Evolutionary conservation across 179 eudicot genomes (phyloP), one percentile per base, ranked within the genome.

Genomic region (Dionaea muscipula): DNA sequence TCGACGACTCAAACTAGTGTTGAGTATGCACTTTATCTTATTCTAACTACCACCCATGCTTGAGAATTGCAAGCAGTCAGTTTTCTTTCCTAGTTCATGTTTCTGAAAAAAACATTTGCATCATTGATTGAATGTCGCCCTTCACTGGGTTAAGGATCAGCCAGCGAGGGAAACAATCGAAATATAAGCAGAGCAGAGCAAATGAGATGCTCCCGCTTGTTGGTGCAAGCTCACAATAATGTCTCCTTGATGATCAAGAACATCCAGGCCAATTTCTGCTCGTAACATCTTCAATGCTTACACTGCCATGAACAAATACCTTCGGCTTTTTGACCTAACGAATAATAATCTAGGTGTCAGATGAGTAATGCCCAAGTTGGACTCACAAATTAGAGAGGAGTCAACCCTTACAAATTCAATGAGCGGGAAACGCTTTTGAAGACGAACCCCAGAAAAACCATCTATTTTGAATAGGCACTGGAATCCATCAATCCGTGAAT

Each of bases 291-390:
- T 40, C 36, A 56, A 68, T 59, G 48, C 44, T 45, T 40, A 61
- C 11, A 33, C 60, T 67, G 65, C 87, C 96, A 53, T 82, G 90
- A 56, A 75, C 65, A 59, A 59, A 85, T n/a, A 85, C 85, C 73
- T 85, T 87, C 20, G 96, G 84, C 61, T 69, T 78, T 53, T 78
- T 80, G 51, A 78, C 80, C 94, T 88, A 83, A 57, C 48, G 20
- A 12, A 53, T 13, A 17, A 47, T 36, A 18, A 35, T 12, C 54
- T 31, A 40, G 26, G 36, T 16, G 35, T 22, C 22, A 24, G 17
- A 26, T 20, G 10, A 39, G 39, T 13, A 5, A 25, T 9, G 26
- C 33, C 14, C 36, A 51, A 38, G 47, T 39, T 13, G 12, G 52
- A 7, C 1, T 21, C 25, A 14, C 23, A n/a, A 50, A n/a, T 23